Conservation (phyloP, 2,329 filamentous ascomycete genomes). For the Zymoseptoria passerinii region DNA sequence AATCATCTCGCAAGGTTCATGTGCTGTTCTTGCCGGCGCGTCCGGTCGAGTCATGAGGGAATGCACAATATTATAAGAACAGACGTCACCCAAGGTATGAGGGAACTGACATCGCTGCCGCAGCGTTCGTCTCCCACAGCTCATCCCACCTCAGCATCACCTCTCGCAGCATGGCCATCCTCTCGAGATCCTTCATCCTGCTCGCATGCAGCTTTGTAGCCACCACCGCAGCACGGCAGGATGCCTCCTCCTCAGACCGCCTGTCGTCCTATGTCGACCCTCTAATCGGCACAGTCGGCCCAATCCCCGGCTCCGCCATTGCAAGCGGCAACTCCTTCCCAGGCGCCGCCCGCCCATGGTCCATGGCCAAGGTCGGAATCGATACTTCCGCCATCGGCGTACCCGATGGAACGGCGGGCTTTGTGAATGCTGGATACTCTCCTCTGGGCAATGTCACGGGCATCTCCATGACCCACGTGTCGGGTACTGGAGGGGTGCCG, state of each 20-base stretch:
- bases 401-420: conserved; percentile 12
- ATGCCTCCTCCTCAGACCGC: background rate
- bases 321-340: conserved; percentile 36
- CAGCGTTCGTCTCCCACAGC: background rate
- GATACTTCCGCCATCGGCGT: conserved; percentile 30
- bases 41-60: too few species aligned
- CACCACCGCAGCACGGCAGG: background rate
- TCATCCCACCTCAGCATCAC: background rate
- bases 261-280: conserved; percentile 35
- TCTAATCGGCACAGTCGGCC: conserved; percentile 42
- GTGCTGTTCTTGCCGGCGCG: too few species aligned
- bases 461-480: conserved; percentile 34
- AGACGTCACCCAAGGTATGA: background rate
- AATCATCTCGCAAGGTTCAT: too few species aligned
- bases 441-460: conserved; percentile 34
- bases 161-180: background rate
- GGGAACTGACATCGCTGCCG: background rate
- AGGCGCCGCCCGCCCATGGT: conserved; percentile 32
- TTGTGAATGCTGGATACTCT: conserved; percentile 36
- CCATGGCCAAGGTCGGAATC: conserved; percentile 35
- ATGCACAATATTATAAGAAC: background rate
- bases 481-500: conserved; percentile 20
- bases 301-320: conserved; percentile 33
- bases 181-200: background rate
- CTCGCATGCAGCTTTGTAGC: background rate